Percentiles rank a stretch among this genome's conserved stretches.
Conservation (phyloP, 441 rosid genomes). For the Gossypium lobatum region DNA sequence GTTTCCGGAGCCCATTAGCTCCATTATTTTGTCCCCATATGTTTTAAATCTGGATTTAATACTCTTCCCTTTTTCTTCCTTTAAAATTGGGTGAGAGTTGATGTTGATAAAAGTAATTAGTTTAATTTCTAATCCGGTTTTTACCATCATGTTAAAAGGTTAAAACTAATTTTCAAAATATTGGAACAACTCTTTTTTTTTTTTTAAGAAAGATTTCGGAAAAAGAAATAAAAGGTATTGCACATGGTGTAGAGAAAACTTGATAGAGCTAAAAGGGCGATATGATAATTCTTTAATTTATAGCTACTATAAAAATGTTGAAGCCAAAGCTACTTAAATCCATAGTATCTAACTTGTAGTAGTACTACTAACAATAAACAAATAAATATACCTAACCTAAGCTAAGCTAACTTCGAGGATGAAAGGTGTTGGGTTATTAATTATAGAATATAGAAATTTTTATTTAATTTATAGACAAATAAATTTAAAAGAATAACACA, state of each 20-base stretch:
- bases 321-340: background rate
- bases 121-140: too few relatives aligned
- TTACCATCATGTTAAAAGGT: too few relatives aligned
- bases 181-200: too few relatives aligned
- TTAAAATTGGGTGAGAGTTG: too few relatives aligned
- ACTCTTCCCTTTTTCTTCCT: too few relatives aligned
- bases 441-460: background rate
- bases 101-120: too few relatives aligned
- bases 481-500: too few relatives aligned
- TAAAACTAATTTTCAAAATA: too few relatives aligned
- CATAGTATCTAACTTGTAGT: background rate
- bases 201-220: too few relatives aligned
- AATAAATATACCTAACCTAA: background rate
- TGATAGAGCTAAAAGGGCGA: background rate
- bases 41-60: background rate
- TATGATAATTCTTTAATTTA: background rate
- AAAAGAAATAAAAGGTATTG: too few relatives aligned
- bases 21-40: background rate
- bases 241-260: background rate
- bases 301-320: background rate
- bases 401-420: background rate
- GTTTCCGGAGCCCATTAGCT: background rate
- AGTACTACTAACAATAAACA: background rate
- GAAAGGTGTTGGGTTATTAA: background rate
- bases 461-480: too few relatives aligned